A percentile compares a stretch with the other conserved stretches of the same genome.
phyloP scores from a whole-genome alignment of 257 asterid genomes.

The Echites panduratus region DNA sequence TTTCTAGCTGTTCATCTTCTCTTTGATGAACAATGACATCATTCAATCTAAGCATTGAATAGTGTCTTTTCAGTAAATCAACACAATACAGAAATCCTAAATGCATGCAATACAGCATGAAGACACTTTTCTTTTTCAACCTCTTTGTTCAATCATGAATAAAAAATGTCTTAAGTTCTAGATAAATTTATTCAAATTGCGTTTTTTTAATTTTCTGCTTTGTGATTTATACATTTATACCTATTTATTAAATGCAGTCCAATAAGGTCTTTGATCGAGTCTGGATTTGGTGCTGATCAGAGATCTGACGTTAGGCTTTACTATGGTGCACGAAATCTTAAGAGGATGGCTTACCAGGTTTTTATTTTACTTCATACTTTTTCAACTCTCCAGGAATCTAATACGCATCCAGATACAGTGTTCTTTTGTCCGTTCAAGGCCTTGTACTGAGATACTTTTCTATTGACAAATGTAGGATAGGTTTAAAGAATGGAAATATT shows the following conservation, averaged over 20 bases:
- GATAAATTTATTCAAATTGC: background rate
- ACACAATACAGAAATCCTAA: background rate
- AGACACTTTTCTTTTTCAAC: background rate
- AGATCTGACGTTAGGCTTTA: constrained; percentile 84
- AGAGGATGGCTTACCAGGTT: constrained; percentile 87
- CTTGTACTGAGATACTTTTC: constrained; percentile 1
- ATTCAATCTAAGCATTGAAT: background rate
- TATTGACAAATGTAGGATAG: constrained; percentile 46
- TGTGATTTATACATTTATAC: constrained; percentile 3
- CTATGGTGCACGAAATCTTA: constrained; percentile 88
- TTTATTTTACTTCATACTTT: constrained; percentile 16
- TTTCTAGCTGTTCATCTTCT: background rate
- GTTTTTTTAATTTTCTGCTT: background rate
- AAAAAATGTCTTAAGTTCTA: background rate
- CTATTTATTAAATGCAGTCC: constrained; percentile 49
- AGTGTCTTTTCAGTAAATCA: background rate
- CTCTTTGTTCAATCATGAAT: too few species aligned
- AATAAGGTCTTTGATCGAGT: constrained; percentile 77
- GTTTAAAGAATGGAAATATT: constrained; percentile 72
- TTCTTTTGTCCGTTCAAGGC: background rate
- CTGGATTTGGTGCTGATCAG: constrained; percentile 61
- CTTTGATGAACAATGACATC: background rate
- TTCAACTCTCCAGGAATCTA: background rate
- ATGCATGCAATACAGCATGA: background rate
- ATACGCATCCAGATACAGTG: background rate